These are phyloP conservation scores for Cyanophora paradoxa DNA, from an alignment of 78 protist genomes.

Conservation along the genomic window DNA sequence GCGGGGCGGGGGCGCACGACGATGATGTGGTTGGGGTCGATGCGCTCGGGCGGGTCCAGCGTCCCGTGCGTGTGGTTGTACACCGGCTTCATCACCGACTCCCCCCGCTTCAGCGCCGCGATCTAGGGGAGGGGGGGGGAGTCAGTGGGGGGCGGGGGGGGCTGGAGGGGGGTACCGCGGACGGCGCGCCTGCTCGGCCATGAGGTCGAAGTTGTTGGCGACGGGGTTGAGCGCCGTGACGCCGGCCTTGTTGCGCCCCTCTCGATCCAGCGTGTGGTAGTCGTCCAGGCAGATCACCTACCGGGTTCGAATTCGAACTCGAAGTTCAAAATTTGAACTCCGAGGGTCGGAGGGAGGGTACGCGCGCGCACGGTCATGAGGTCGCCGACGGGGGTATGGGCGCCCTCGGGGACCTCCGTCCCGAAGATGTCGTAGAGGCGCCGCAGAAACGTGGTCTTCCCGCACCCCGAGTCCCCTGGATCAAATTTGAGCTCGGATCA, in stretches of 20 bases:
- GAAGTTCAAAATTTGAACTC: no score
- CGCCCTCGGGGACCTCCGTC: no score
- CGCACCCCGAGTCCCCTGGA: conserved; percentile 55
- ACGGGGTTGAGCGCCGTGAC: conserved; percentile 27
- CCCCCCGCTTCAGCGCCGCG: conserved; percentile 25
- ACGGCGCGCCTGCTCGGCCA: conserved; percentile 28
- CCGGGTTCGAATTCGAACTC: no score
- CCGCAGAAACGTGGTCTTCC: conserved; percentile 43
- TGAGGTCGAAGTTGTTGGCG: conserved; percentile 33
- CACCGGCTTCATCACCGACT: conserved; percentile 34
- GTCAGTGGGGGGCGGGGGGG: no score
- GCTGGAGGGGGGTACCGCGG: no score
- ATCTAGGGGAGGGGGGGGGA: no score
- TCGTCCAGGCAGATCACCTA: conserved; percentile 51
- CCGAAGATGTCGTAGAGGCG: conserved; percentile 39
- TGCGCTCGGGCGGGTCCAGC: conserved; percentile 25
- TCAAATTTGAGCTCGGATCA: no score
- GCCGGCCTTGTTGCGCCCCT: conserved; percentile 19
- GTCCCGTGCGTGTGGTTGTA: conserved; percentile 48
- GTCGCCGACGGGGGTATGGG: conserved; percentile 14
- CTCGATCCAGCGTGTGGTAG: conserved; percentile 35
- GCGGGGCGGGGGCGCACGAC: not conserved
- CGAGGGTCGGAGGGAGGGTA: no score
- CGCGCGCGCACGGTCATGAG: conserved; percentile 36
- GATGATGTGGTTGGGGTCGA: conserved; percentile 37